These are phyloP conservation scores for Lichtheimia ramosa DNA, from an alignment of 371 early-diverging fungal genomes.

Conservation along the genomic window DNA sequence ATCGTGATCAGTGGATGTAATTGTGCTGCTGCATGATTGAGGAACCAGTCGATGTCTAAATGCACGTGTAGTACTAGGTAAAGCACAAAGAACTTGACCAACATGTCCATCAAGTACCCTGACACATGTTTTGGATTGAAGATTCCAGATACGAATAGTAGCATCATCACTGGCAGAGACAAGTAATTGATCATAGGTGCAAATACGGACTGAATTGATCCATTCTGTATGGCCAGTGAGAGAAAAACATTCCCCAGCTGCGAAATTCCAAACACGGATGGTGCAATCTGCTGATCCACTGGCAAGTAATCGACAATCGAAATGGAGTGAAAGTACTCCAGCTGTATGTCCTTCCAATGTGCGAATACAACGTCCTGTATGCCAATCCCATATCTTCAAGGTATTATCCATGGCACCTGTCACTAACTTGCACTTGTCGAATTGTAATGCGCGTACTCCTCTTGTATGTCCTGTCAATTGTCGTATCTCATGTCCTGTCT, in stretches of 20 bases:
- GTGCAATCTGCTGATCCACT: conserved; percentile 86
- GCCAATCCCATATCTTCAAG: conserved; percentile 95
- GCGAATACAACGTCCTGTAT: conserved; percentile 85
- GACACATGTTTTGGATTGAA: conserved; percentile 67
- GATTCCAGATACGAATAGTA: conserved; percentile 84
- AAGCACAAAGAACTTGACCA: conserved; percentile 73
- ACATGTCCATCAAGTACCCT: conserved; percentile 76
- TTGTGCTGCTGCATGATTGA: conserved; percentile 1
- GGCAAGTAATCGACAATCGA: conserved; percentile 77
- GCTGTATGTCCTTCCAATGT: conserved; percentile 82
- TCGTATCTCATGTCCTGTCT: conserved; percentile 71
- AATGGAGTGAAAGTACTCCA: conserved; percentile 89
- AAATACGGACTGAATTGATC: conserved; percentile 86
- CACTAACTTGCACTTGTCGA: conserved; percentile 81
- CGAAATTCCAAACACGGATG: conserved; percentile 91
- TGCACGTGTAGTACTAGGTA: conserved; percentile 48
- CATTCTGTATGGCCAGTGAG: conserved; percentile 83
- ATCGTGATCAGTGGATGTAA: neutral
- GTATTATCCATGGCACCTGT: conserved; percentile 92
- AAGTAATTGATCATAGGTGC: conserved; percentile 68
- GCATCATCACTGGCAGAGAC: conserved; percentile 83
- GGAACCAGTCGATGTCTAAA: conserved; percentile 36
- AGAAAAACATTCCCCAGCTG: conserved; percentile 73
- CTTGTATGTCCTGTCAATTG: conserved; percentile 84
- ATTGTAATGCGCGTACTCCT: conserved; percentile 87